A percentile compares a stretch with the other conserved stretches of the same genome.
Conservation (phyloP, 768 basidiomycete species). For the Pleurotus citrinopileatus region DNA sequence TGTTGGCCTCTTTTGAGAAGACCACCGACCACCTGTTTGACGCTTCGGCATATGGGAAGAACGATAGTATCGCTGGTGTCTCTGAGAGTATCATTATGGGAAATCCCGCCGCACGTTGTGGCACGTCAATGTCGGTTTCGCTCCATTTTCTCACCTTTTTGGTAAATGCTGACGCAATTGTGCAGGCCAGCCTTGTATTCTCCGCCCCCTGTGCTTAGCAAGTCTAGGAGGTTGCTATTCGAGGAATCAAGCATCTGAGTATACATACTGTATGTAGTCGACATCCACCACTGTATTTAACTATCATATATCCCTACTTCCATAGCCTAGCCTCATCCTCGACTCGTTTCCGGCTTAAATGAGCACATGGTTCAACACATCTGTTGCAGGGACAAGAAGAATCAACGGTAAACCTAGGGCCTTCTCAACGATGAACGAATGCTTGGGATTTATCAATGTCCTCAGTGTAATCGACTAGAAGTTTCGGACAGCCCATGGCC, state of each 20-base stretch:
- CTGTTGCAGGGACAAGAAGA: too few relatives aligned
- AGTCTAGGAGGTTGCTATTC: conserved; percentile 48
- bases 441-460: too few relatives aligned
- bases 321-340: too few relatives aligned
- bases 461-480: too few relatives aligned
- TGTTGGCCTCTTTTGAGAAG: conserved; percentile 99
- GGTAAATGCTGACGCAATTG: conserved; percentile 8
- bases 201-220: conserved; percentile 39
- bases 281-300: background rate
- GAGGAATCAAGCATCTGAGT: conserved; percentile 30
- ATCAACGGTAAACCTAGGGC: too few relatives aligned
- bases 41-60: conserved; percentile 94
- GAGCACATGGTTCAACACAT: too few relatives aligned
- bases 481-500: too few relatives aligned
- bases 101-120: conserved; percentile 90
- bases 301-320: background rate
- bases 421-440: too few relatives aligned
- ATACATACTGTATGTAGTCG: background rate
- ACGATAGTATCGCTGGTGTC: conserved; percentile 91
- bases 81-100: conserved; percentile 99
- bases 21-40: conserved; percentile 99
- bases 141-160: too few relatives aligned
- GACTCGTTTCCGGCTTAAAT: too few relatives aligned
- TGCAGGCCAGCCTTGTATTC: conserved; percentile 50
- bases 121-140: conserved; percentile 85